Percentiles rank a stretch among this genome's conserved stretches.
These are phyloP conservation scores for Thalassiosira allenii DNA, from an alignment of 352 stramenopile species.

Conservation along the genomic window DNA sequence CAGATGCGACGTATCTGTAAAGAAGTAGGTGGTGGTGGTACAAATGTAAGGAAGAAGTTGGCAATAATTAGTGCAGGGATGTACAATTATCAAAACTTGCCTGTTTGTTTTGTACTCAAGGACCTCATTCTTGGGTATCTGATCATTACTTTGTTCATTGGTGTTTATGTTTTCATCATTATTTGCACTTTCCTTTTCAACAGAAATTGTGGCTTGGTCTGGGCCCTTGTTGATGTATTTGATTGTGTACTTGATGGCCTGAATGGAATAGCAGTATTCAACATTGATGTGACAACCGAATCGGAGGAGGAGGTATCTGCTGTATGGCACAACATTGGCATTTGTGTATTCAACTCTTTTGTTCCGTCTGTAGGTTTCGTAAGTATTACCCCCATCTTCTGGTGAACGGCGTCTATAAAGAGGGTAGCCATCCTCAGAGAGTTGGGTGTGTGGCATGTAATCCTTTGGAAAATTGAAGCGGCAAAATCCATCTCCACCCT, in stretches of 20 bases:
- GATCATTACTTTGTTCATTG: no score
- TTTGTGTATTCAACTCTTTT: neutral
- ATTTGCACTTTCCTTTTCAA: conserved; percentile 3
- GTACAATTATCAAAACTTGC: no score
- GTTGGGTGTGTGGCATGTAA: neutral
- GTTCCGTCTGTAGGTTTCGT: neutral
- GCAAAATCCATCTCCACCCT: conserved; percentile 1
- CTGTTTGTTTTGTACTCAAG: conserved; percentile 17
- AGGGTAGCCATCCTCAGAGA: neutral
- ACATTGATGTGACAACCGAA: conserved; percentile 85
- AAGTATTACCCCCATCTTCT: neutral
- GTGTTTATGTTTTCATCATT: conserved; percentile 3
- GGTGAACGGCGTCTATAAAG: neutral
- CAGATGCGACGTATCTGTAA: conserved; percentile 13
- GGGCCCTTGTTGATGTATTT: conserved; percentile 82
- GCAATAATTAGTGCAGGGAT: no score
- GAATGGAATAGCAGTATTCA: conserved; percentile 67
- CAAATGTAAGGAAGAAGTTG: neutral
- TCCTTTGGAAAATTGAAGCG: conserved; percentile 15
- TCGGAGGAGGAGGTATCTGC: conserved; percentile 68
- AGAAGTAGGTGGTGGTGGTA: neutral
- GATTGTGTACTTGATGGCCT: conserved; percentile 78
- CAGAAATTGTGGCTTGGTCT: conserved; percentile 40
- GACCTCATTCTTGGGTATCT: neutral
- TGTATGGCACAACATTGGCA: conserved; percentile 73